Evolutionary conservation across 495 filamentous ascomycete species (phyloP).

Genomic region (Parachaetomium inaequale): DNA sequence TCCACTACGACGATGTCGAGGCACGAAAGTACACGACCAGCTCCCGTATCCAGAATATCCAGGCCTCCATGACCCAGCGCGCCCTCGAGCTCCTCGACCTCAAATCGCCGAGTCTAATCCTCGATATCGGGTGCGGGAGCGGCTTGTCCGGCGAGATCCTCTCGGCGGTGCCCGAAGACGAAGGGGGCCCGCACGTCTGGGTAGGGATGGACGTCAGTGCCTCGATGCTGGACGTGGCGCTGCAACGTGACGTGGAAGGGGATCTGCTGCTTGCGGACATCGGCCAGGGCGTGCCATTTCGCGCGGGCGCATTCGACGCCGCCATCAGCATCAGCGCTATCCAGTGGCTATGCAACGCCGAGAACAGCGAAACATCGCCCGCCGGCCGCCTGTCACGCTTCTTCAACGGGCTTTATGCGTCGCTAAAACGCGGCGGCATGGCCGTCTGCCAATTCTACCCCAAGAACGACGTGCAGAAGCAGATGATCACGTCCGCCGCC

Average conservation of each 20-base stretch:
- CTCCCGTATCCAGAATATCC: slow-evolving; percentile 91
- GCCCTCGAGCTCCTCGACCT: slow-evolving; percentile 88
- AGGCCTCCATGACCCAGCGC: slow-evolving; percentile 88
- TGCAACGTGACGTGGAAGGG: slow-evolving; percentile 88
- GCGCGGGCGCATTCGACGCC: slow-evolving; percentile 88
- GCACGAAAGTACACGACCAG: slow-evolving; percentile 96
- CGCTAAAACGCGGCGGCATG: slow-evolving; percentile 75
- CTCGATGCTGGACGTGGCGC: slow-evolving; percentile 86
- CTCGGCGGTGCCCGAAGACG: slow-evolving; percentile 57
- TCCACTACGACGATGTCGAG: slow-evolving; percentile 94
- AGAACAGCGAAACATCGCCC: slow-evolving; percentile 75
- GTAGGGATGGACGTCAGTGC: slow-evolving; percentile 92
- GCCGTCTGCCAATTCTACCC: slow-evolving; percentile 98
- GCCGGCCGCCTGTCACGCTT: slow-evolving; percentile 75
- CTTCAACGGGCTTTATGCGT: slow-evolving; percentile 87
- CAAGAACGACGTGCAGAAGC: slow-evolving; percentile 85
- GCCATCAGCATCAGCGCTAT: slow-evolving; percentile 92
- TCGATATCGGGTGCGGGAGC: slow-evolving; percentile 93
- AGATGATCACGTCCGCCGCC: slow-evolving; percentile 84
- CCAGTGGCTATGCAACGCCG: slow-evolving; percentile 97
- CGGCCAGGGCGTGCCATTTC: slow-evolving; percentile 92
- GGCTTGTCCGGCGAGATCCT: slow-evolving; percentile 94
- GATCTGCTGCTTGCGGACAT: slow-evolving; percentile 91
- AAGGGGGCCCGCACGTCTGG: slow-evolving; percentile 87
- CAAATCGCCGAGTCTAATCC: slow-evolving; percentile 73